Evolutionary conservation across 2,329 filamentous ascomycete species (phyloP).

Genomic region (Ophiostoma novo-ulmi): DNA sequence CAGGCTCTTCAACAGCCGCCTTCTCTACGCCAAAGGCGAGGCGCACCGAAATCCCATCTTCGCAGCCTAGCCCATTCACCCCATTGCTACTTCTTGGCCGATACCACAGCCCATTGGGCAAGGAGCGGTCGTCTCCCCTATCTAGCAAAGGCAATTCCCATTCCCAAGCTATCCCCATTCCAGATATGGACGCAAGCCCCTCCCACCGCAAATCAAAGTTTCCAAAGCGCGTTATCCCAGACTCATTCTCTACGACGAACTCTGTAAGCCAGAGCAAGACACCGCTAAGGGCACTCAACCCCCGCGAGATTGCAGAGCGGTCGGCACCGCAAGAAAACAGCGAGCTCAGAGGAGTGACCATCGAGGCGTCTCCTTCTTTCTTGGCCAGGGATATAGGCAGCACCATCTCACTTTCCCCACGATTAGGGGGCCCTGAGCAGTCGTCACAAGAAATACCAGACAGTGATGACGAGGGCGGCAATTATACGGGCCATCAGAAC

Average conservation of each 20-base stretch:
- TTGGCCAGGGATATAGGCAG: not conserved
- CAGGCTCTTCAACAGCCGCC: not conserved
- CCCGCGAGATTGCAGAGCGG: constrained; percentile 6
- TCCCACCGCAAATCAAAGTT: not conserved
- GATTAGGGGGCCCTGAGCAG: too few relatives aligned
- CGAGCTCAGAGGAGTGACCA: not conserved
- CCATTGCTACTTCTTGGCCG: constrained; percentile 40
- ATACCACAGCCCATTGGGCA: constrained; percentile 32
- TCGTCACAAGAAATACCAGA: constrained; percentile 44
- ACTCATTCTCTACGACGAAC: not conserved
- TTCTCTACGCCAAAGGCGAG: not conserved
- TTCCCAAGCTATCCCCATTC: not conserved
- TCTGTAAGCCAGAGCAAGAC: not conserved
- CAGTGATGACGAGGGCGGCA: constrained; percentile 42
- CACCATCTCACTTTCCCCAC: not conserved
- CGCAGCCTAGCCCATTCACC: constrained; percentile 41
- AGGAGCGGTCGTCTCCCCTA: constrained; percentile 17
- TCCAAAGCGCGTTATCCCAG: not conserved
- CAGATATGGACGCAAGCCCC: constrained; percentile 3
- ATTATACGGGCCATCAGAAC: too few relatives aligned
- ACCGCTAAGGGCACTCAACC: not conserved
- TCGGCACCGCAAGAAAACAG: not conserved
- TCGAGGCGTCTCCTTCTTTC: not conserved
- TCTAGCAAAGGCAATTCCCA: not conserved
- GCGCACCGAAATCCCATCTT: constrained; percentile 43